Evolutionary conservation across 1,139 yeast genomes (phyloP).

Genomic region (Hanseniaspora uvarum): DNA sequence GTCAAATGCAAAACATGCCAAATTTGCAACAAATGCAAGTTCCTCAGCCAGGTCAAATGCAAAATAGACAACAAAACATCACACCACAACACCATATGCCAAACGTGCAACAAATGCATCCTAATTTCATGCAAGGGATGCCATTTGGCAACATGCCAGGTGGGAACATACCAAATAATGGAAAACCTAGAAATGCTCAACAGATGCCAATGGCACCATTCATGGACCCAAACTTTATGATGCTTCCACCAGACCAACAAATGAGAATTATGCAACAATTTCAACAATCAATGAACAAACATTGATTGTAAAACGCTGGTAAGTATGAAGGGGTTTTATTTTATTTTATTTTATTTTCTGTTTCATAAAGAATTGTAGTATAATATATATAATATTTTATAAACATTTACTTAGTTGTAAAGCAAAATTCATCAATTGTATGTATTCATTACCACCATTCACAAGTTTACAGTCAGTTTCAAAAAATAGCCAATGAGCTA

Average conservation of each 20-base stretch:
- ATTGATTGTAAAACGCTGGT: constrained; percentile 15
- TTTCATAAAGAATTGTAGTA: background rate
- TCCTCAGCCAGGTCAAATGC: constrained; percentile 22
- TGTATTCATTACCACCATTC: constrained; percentile 84
- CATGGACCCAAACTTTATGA: constrained; percentile 23
- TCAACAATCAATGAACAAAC: constrained; percentile 3
- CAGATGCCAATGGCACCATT: constrained; percentile 23
- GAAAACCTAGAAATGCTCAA: constrained; percentile 11
- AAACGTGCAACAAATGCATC: constrained; percentile 21
- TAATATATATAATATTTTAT: background rate
- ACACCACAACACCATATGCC: constrained; percentile 16
- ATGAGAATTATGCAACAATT: constrained; percentile 15
- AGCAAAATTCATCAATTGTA: constrained; percentile 66
- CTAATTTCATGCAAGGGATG: constrained; percentile 15
- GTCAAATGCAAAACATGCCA: constrained; percentile 19
- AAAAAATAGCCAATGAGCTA: constrained; percentile 56
- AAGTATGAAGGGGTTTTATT: too few species aligned
- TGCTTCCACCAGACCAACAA: constrained; percentile 22
- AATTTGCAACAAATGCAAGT: constrained; percentile 21
- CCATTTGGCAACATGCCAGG: constrained; percentile 19
- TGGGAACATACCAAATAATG: background rate
- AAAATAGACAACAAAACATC: constrained; percentile 23
- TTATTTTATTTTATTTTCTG: background rate
- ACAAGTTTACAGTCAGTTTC: constrained; percentile 65
- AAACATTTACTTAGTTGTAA: constrained; percentile 37